These are phyloP conservation scores for Trapa incisa DNA, from an alignment of 345 rosid genomes.

Conservation along the genomic window DNA sequence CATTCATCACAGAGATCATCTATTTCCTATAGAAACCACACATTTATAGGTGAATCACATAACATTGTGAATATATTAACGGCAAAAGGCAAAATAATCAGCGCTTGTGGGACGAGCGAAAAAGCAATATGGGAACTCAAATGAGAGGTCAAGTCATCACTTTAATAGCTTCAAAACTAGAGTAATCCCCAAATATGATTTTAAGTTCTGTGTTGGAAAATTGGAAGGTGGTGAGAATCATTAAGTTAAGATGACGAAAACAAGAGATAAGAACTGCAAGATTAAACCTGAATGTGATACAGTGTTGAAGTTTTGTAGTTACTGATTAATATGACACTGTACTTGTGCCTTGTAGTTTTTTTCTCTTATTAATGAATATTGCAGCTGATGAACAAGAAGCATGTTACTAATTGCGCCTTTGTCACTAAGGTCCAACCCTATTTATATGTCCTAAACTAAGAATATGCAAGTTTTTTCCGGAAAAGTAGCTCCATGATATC, in stretches of 20 bases:
- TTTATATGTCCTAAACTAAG: neutral
- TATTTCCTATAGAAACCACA: slow-evolving; percentile 50
- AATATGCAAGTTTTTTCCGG: neutral
- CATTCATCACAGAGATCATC: slow-evolving; percentile 93
- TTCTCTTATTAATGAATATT: no score
- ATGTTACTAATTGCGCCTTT: no score
- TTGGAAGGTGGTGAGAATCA: no score
- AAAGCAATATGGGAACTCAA: neutral
- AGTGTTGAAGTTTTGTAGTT: neutral
- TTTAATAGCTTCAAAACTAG: neutral
- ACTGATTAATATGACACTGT: neutral
- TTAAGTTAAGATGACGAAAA: neutral
- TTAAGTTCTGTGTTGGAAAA: neutral
- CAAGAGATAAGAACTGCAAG: neutral
- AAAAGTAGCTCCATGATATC: neutral
- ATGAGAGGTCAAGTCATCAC: neutral
- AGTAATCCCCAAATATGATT: neutral
- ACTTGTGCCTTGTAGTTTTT: no score
- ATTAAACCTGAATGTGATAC: neutral
- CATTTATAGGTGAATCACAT: neutral
- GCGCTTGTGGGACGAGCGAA: neutral
- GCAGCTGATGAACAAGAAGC: no score
- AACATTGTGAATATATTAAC: neutral
- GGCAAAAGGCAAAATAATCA: neutral
- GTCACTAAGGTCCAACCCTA: neutral